phyloP scores from a whole-genome alignment of 257 asterid species.

The Gentiana dahurica region DNA sequence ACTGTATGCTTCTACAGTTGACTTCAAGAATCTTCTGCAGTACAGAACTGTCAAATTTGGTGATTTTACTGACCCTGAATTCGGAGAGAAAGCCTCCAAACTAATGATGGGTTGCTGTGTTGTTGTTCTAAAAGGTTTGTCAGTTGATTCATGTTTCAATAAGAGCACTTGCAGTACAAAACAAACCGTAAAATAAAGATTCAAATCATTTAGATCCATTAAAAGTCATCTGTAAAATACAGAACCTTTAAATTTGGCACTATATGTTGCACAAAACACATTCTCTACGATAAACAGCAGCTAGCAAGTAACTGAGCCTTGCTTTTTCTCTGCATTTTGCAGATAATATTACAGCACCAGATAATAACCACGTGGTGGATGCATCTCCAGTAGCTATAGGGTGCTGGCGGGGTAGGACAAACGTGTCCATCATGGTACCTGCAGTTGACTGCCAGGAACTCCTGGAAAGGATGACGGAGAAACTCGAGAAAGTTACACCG shows the following conservation, averaged over 20 bases:
- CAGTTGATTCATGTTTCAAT: not conserved
- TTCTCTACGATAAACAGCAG: no score
- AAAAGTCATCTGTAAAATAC: no score
- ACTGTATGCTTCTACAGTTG: slow-evolving; percentile 53
- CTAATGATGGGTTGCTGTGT: slow-evolving; percentile 79
- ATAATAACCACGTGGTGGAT: slow-evolving; percentile 27
- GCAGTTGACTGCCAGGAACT: slow-evolving; percentile 76
- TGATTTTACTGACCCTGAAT: slow-evolving; percentile 55
- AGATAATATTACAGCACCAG: slow-evolving; percentile 34
- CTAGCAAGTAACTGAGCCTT: not conserved
- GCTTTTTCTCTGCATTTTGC: slow-evolving; percentile 13
- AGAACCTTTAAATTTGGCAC: no score
- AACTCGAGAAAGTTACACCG: slow-evolving; percentile 15
- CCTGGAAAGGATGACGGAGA: slow-evolving; percentile 45
- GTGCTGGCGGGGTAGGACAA: slow-evolving; percentile 87
- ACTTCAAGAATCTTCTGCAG: slow-evolving; percentile 74
- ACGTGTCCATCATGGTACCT: slow-evolving; percentile 69
- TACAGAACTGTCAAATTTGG: slow-evolving; percentile 64
- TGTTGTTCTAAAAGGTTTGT: slow-evolving; percentile 66
- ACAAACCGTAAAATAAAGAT: no score
- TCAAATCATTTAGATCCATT: no score
- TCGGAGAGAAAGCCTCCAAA: slow-evolving; percentile 55
- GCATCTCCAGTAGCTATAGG: slow-evolving; percentile 60
- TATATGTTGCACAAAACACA: no score
- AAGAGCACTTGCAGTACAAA: no score